Percentiles rank a stretch among this genome's conserved stretches.
phyloP scores from a whole-genome alignment of 495 filamentous ascomycete genomes.

The Diplogelasinospora grovesii region DNA sequence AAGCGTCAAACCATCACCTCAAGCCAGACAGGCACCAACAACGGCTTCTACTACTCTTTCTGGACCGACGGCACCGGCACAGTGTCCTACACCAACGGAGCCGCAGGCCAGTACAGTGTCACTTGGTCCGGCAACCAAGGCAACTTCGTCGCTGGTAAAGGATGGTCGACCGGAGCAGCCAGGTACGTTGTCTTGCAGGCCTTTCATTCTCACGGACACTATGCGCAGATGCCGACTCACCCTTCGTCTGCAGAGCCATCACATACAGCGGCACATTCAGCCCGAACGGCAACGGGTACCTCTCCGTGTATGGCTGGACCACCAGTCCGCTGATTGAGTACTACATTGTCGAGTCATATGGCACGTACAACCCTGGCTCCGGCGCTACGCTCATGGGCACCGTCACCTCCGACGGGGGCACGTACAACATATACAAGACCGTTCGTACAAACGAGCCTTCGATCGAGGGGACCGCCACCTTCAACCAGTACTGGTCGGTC shows the following conservation, averaged over 20 bases:
- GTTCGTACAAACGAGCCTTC: constrained; percentile 53
- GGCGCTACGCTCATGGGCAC: constrained; percentile 46
- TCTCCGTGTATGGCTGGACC: constrained; percentile 57
- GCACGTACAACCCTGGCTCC: constrained; percentile 49
- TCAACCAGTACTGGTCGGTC: constrained; percentile 54
- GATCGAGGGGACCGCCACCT: constrained; percentile 49
- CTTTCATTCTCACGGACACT: no score
- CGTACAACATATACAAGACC: constrained; percentile 58
- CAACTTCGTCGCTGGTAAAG: constrained; percentile 58
- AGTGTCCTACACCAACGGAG: constrained; percentile 51
- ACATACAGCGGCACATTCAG: constrained; percentile 47
- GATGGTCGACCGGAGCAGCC: no score
- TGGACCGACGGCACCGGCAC: constrained; percentile 51
- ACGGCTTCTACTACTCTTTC: constrained; percentile 55
- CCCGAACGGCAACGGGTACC: constrained; percentile 47
- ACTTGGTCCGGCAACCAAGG: constrained; percentile 43
- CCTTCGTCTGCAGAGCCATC: constrained; percentile 40
- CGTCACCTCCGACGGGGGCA: constrained; percentile 51
- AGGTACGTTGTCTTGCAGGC: no score
- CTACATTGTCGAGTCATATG: constrained; percentile 53
- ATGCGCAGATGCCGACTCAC: no score
- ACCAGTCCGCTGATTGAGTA: constrained; percentile 51
- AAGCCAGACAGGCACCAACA: constrained; percentile 41
- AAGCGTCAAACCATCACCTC: constrained; percentile 21
- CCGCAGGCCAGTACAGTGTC: constrained; percentile 46